These are phyloP conservation scores for Puccinellia tenuiflora DNA, from an alignment of 176 grass and related monocot genomes.

Conservation along the genomic window DNA sequence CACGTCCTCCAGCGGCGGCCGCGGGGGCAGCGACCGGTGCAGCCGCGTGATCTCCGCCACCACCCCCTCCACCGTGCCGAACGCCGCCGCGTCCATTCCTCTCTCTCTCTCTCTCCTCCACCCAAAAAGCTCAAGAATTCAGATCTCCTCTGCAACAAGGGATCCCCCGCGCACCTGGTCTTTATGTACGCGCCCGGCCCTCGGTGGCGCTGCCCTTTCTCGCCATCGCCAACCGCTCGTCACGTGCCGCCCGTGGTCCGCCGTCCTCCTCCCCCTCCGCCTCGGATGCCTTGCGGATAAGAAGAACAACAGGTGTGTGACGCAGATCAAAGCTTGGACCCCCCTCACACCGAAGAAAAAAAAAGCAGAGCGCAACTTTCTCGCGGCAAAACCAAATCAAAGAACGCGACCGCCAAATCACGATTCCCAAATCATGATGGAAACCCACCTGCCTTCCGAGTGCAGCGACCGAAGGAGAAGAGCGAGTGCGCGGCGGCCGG, in stretches of 20 bases:
- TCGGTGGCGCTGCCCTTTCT: constrained; percentile 36
- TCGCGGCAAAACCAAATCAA: constrained; percentile 16
- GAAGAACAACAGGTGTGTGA: constrained; percentile 42
- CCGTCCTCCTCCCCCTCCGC: not conserved
- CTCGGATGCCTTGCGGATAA: constrained; percentile 50
- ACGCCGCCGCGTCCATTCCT: constrained; percentile 47
- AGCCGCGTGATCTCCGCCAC: constrained; percentile 84
- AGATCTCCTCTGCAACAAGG: constrained; percentile 22
- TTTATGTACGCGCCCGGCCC: constrained; percentile 26
- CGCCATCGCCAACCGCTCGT: constrained; percentile 56
- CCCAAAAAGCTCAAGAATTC: constrained; percentile 4
- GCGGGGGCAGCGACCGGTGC: constrained; percentile 65
- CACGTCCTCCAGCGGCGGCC: constrained; percentile 70
- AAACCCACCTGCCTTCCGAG: not conserved
- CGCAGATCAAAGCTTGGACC: constrained; percentile 36
- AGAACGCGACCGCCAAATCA: constrained; percentile 4
- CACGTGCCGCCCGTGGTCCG: constrained; percentile 61
- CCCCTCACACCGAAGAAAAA: too few species aligned
- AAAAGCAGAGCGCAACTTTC: constrained; percentile 27
- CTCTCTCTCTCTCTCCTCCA: not conserved
- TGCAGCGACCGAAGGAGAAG: not conserved
- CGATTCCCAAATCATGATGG: not conserved
- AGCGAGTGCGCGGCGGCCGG: not conserved
- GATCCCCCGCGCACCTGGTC: not conserved
- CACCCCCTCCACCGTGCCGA: constrained; percentile 62